Percentiles rank a stretch among this genome's conserved stretches.
Evolutionary conservation across 805 yeast genomes (phyloP).

Genomic region (Zygosaccharomyces bailii): DNA sequence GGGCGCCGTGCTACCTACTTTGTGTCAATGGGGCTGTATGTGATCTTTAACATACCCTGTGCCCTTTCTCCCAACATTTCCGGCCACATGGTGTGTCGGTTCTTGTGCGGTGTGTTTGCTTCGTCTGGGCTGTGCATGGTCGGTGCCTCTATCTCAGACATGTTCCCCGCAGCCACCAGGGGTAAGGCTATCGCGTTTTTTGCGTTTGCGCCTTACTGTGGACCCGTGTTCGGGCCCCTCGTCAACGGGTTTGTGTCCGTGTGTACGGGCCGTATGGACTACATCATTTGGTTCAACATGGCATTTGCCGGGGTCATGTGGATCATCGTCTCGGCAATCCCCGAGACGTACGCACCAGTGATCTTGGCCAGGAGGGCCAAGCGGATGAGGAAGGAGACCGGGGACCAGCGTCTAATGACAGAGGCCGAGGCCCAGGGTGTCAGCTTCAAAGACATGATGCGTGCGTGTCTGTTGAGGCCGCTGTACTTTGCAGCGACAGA

Average conservation of each 20-base stretch:
- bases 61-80: constrained; percentile 82
- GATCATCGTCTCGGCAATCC: constrained; percentile 59
- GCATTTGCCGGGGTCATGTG: constrained; percentile 87
- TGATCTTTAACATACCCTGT: constrained; percentile 80
- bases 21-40: constrained; percentile 68
- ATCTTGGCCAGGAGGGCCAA: constrained; percentile 65
- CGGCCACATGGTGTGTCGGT: constrained; percentile 74
- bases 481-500: constrained; percentile 72
- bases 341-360: constrained; percentile 91
- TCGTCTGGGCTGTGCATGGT: constrained; percentile 81
- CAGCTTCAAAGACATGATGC: constrained; percentile 62
- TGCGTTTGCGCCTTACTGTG: constrained; percentile 89
- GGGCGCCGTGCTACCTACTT: constrained; percentile 85
- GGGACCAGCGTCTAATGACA: constrained; percentile 81
- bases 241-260: constrained; percentile 83
- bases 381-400: constrained; percentile 70
- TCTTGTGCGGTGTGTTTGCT: constrained; percentile 82
- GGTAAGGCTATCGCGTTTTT: constrained; percentile 89
- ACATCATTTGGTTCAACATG: constrained; percentile 88
- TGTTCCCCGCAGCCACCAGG: constrained; percentile 76
- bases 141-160: constrained; percentile 88
- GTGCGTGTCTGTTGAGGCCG: constrained; percentile 76
- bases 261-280: constrained; percentile 61
- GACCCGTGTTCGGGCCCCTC: constrained; percentile 86
- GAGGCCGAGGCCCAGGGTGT: constrained; percentile 86